Percentiles rank a stretch among this genome's conserved stretches.
phyloP scores from a whole-genome alignment of 1,139 yeast species.

The Chernovozyma sophiae-reginae region DNA sequence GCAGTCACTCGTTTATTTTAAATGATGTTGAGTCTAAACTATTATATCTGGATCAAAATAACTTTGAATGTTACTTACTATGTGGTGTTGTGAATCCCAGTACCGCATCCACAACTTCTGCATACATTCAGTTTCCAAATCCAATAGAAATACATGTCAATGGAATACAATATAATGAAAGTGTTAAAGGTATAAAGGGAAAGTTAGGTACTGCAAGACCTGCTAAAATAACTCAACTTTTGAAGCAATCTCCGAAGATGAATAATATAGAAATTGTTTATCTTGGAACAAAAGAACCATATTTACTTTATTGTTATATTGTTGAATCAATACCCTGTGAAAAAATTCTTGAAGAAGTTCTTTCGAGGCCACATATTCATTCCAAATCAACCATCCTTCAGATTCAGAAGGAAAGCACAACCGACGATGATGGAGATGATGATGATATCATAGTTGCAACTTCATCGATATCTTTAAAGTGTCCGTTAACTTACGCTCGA shows the following conservation, averaged over 20 bases:
- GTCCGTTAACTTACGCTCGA: slow-evolving; percentile 62
- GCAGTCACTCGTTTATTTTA: slow-evolving; percentile 35
- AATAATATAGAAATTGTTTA: slow-evolving; percentile 50
- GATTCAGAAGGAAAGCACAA: slow-evolving; percentile 28
- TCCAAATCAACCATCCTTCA: slow-evolving; percentile 41
- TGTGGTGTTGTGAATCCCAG: slow-evolving; percentile 37
- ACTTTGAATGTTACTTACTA: slow-evolving; percentile 37
- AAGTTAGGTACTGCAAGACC: slow-evolving; percentile 64
- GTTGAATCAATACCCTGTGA: slow-evolving; percentile 47
- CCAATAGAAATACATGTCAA: slow-evolving; percentile 57
- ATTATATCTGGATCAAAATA: slow-evolving; percentile 13
- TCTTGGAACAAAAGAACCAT: slow-evolving; percentile 46
- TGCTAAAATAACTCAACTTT: slow-evolving; percentile 51
- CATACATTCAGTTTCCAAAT: slow-evolving; percentile 50
- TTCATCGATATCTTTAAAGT: slow-evolving; percentile 53
- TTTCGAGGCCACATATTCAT: slow-evolving; percentile 42
- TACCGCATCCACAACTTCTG: slow-evolving; percentile 28
- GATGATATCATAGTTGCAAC: slow-evolving; percentile 57
- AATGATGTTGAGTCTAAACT: slow-evolving; percentile 31
- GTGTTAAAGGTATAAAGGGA: slow-evolving; percentile 57
- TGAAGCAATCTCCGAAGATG: slow-evolving; percentile 22
- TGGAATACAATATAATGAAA: slow-evolving; percentile 40
- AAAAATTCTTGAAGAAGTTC: slow-evolving; percentile 21
- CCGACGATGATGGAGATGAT: slow-evolving; percentile 34
- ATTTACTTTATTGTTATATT: slow-evolving; percentile 47